Conservation (phyloP, 495 filamentous ascomycete species). For the Gamarada debralockiae region DNA sequence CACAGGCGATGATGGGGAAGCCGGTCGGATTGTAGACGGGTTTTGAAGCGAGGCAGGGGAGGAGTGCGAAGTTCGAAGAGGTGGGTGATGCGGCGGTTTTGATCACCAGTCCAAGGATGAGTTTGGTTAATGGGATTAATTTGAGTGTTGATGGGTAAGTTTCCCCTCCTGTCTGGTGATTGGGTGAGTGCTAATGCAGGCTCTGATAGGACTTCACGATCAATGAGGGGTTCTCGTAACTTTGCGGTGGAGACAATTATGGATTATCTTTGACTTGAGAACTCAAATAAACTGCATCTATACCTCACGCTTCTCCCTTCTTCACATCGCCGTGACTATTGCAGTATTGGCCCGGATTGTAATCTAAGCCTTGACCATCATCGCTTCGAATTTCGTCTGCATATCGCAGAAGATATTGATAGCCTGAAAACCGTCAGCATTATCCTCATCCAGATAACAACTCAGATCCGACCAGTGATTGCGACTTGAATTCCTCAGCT, state of each 20-base stretch:
- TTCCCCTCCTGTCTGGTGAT: too few relatives aligned
- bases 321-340: too few relatives aligned
- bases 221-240: neutral
- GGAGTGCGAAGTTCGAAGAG: conserved; percentile 6
- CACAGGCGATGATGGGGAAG: neutral
- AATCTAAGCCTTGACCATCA: too few relatives aligned
- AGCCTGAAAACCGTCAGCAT: too few relatives aligned
- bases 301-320: too few relatives aligned
- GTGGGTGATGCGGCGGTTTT: conserved; percentile 10
- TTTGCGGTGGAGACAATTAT: neutral
- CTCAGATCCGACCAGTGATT: neutral
- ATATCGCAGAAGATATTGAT: conserved; percentile 59
- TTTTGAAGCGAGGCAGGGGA: neutral
- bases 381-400: conserved; percentile 48
- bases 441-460: too few relatives aligned
- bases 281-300: too few relatives aligned
- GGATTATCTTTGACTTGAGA: too few relatives aligned
- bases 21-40: neutral
- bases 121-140: conserved; percentile 12
- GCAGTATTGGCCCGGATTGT: too few relatives aligned
- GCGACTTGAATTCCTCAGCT: neutral
- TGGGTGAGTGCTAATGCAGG: too few relatives aligned
- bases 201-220: conserved; percentile 10
- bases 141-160: conserved; percentile 15
- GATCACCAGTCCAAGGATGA: conserved; percentile 5